phyloP scores from a whole-genome alignment of 345 rosid genomes.

The Chamaenerion angustifolium region DNA sequence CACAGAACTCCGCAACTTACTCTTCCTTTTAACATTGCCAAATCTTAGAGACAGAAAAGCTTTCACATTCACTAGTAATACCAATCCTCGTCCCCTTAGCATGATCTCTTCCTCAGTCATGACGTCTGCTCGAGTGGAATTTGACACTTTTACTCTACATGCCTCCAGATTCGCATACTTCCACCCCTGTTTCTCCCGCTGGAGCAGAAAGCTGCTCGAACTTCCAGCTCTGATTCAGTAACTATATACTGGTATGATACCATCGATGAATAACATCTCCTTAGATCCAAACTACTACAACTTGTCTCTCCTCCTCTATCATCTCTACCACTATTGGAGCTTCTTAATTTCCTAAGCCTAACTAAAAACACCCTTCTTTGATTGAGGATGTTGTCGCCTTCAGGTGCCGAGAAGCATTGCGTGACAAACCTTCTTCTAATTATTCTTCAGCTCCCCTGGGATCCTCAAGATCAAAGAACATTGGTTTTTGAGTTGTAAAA shows the following conservation, averaged over 20 bases:
- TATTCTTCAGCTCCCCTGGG: conserved; percentile 23
- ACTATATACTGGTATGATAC: conserved; percentile 49
- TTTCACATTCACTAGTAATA: conserved; percentile 65
- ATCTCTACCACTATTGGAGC: conserved; percentile 24
- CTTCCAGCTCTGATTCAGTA: conserved; percentile 31
- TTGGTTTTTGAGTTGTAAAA: conserved; percentile 36
- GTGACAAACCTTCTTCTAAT: conserved; percentile 8
- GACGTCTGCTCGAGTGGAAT: conserved; percentile 22
- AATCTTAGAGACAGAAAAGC: conserved; percentile 88
- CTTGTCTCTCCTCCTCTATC: conserved; percentile 43
- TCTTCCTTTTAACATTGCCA: too few species aligned
- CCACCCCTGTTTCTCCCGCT: conserved; percentile 11
- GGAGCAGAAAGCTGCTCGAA: conserved; percentile 25
- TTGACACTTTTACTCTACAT: conserved; percentile 23
- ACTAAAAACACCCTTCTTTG: conserved; percentile 70
- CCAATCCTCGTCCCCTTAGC: conserved; percentile 67
- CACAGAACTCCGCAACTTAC: too few species aligned
- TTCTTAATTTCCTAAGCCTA: conserved; percentile 68
- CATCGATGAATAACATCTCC: conserved; percentile 30
- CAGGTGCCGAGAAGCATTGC: conserved; percentile 26
- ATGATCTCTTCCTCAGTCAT: too few species aligned
- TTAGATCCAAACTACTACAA: conserved; percentile 45
- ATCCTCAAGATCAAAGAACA: conserved; percentile 31
- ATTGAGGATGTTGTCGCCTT: conserved; percentile 33
- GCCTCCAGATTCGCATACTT: conserved; percentile 19